phyloP scores from a whole-genome alignment of 139 green algal genomes.

The Auxenochlorella pyrenoidosa region DNA sequence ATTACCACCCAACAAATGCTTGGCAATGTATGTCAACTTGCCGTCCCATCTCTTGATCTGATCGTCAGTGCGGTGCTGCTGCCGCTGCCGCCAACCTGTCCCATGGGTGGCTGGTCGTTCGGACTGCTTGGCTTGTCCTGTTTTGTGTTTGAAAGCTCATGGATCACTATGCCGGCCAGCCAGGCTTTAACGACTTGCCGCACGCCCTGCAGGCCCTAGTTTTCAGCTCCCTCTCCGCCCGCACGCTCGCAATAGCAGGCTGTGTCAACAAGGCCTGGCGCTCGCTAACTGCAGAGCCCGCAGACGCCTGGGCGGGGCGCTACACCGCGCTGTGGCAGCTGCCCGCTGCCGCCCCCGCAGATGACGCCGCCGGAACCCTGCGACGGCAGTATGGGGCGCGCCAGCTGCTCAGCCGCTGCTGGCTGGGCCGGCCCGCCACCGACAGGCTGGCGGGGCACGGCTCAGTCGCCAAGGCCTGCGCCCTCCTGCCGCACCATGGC shows the following conservation, averaged over 20 bases:
- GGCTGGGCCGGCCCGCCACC: conserved; percentile 48
- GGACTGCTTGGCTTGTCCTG: too few species aligned
- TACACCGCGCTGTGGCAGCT: neutral
- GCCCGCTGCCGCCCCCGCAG: neutral
- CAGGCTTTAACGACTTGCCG: neutral
- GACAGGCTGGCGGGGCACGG: conserved; percentile 68
- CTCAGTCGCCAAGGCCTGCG: conserved; percentile 48
- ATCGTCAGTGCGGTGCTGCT: neutral
- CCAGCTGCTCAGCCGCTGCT: conserved; percentile 15
- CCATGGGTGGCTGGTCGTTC: too few species aligned
- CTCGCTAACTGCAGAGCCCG: neutral
- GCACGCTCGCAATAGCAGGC: neutral
- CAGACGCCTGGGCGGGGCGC: neutral
- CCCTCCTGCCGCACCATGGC: conserved; percentile 57
- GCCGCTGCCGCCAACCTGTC: neutral
- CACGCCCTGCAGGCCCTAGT: neutral
- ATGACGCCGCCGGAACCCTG: neutral
- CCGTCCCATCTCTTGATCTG: too few species aligned
- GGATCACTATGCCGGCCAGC: neutral
- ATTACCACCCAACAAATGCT: too few species aligned
- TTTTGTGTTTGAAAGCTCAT: too few species aligned
- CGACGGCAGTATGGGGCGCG: neutral
- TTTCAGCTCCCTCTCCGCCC: neutral
- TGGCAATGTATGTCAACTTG: too few species aligned
- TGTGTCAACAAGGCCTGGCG: neutral